Base-by-base conservation (phyloP, 176 grass and related monocot genomes). In the Oryza officinalis region DNA sequence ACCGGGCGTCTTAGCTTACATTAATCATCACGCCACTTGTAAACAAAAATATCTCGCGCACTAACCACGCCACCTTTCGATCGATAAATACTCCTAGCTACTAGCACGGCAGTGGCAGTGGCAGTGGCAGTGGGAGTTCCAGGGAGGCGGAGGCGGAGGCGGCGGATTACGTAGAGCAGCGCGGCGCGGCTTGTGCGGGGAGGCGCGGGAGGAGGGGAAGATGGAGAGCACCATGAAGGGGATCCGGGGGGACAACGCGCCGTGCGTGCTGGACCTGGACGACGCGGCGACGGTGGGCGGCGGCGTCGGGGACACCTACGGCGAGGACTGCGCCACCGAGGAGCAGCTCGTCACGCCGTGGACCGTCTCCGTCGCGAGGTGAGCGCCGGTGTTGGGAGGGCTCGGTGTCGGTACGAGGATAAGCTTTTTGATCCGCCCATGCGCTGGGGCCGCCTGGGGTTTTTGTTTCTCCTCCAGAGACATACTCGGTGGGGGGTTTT, bases 271-370 rank as follows among this genome's bases (percentile, higher is more conserved):
- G 65, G 93, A 92, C 74, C 71, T 94, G 76, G 89, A 92, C 65
- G 91, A 82, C 78, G 60, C 83, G 73, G 86, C 80, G 80, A 93
- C 87, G 28, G 83, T 91, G 27, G 91, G 46, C 1, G 96, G 93
- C 30, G 93, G 96, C 52, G 89, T 95, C 69, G 93, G 85, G 93
- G 96, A 95, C 73, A 71, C 80, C 87, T 95, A 98, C 77, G 93
- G 93, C 77, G 91, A 99, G 91, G 89, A 99, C 77, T 83, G 69
- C 27, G 89, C 91, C 80, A 96, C 89, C 18, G 89, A 94, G 87
- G 96, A 99, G 45, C 93, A 96, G 72, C 89, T 99, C 70, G 91
- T 98, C 83, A 95, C 96, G 80, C 96, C 93, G 7, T 98, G 96
- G 96, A 92, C 89, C 59, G 74, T 99, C 59, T 90, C 96, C 76